phyloP scores from a whole-genome alignment of 352 stramenopile genomes.

The Pythium utonaiense region DNA sequence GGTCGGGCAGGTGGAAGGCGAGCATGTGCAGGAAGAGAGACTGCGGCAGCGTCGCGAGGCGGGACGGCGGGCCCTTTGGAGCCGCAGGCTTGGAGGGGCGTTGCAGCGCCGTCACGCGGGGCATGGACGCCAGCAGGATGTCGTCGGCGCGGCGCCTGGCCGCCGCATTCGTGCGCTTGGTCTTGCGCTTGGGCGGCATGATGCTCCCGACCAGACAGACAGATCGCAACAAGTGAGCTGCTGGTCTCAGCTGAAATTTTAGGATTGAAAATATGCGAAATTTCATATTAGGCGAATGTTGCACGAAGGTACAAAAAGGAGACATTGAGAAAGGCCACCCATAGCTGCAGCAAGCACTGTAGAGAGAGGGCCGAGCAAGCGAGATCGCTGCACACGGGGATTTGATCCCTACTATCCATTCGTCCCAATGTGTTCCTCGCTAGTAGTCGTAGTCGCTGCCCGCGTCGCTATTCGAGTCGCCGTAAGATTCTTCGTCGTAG shows the following conservation, averaged over 20 bases:
- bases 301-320: not conserved
- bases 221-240: too few species aligned
- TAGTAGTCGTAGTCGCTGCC: not conserved
- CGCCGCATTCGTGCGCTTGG: not conserved
- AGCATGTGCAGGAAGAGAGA: conserved; percentile 1
- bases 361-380: too few species aligned
- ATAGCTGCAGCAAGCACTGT: too few species aligned
- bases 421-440: too few species aligned
- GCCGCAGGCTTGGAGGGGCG: not conserved
- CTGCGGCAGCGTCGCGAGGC: conserved; percentile 1
- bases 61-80: not conserved
- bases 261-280: too few species aligned
- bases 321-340: not conserved
- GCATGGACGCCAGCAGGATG: not conserved
- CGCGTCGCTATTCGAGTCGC: not conserved
- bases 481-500: too few species aligned
- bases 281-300: not conserved
- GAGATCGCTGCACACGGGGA: too few species aligned
- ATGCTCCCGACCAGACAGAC: too few species aligned
- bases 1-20: not conserved
- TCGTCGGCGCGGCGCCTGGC: not conserved
- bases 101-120: not conserved
- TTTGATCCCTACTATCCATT: too few species aligned
- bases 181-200: not conserved
- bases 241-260: too few species aligned